phyloP scores from a whole-genome alignment of 2,329 filamentous ascomycete species.

The Ophiognomonia clavigignenti-juglandacearum region DNA sequence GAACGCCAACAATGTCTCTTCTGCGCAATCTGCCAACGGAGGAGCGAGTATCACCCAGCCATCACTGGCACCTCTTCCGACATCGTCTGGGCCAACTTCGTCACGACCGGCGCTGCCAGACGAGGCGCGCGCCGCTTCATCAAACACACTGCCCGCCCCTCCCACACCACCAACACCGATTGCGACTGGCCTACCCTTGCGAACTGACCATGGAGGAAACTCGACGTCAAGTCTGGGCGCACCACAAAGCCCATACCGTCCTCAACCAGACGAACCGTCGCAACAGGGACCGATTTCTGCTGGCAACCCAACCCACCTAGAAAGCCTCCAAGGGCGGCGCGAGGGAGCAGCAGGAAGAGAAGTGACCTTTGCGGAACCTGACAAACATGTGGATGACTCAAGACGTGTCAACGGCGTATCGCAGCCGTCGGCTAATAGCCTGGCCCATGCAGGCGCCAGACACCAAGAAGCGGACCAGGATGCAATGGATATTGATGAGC shows the following conservation, averaged over 20 bases:
- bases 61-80: neutral
- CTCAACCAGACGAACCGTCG: neutral
- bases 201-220: neutral
- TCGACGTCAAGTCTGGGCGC: neutral
- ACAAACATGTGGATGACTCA: neutral
- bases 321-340: neutral
- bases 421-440: neutral
- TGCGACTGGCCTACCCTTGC: neutral
- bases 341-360: constrained; percentile 6
- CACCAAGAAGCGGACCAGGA: constrained; percentile 18
- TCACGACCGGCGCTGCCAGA: neutral
- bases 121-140: constrained; percentile 5
- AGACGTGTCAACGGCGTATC: neutral
- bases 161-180: neutral
- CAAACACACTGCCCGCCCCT: neutral
- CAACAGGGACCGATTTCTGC: neutral
- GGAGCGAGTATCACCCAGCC: neutral
- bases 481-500: constrained; percentile 17
- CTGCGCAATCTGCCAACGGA: neutral
- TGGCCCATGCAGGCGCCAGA: constrained; percentile 5
- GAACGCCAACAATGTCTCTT: neutral
- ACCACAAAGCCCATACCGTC: neutral
- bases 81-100: neutral
- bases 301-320: neutral
- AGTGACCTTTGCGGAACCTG: constrained; percentile 10